A percentile compares a stretch with the other conserved stretches of the same genome.
Evolutionary conservation across 805 yeast species (phyloP).

Genomic region (Barnettozyma californica): DNA sequence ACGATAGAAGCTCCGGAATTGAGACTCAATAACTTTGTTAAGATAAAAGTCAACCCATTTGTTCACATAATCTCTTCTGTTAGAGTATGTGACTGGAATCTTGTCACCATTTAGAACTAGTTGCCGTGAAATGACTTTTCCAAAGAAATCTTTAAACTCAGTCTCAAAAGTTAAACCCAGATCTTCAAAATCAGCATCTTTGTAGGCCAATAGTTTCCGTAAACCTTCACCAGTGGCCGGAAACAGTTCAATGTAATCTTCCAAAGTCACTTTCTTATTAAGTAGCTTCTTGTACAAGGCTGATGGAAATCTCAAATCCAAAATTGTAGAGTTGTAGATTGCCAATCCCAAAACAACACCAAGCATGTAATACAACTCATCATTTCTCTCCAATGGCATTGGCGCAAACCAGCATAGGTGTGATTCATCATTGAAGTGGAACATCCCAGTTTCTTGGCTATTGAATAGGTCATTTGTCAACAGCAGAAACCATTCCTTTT

Average conservation of each 20-base stretch:
- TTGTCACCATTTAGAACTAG: constrained; percentile 55
- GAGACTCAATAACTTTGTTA: constrained; percentile 45
- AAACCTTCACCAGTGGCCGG: constrained; percentile 62
- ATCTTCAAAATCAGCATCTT: constrained; percentile 39
- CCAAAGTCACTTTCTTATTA: constrained; percentile 45
- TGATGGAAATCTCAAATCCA: constrained; percentile 73
- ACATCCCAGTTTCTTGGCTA: constrained; percentile 56
- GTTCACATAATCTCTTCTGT: constrained; percentile 56
- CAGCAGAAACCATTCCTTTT: constrained; percentile 88
- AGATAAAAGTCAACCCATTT: constrained; percentile 58
- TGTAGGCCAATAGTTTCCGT: constrained; percentile 39
- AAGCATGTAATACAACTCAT: constrained; percentile 63
- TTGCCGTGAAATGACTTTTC: constrained; percentile 38
- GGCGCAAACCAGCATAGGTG: constrained; percentile 71
- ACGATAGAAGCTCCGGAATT: constrained; percentile 50
- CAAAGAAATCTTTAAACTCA: constrained; percentile 43
- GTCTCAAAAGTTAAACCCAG: constrained; percentile 62
- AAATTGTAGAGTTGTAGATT: constrained; percentile 80
- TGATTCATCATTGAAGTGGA: constrained; percentile 63
- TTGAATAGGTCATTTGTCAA: constrained; percentile 66
- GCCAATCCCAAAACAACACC: constrained; percentile 91
- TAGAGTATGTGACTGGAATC: constrained; percentile 50
- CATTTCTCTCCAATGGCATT: constrained; percentile 34
- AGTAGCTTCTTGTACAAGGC: constrained; percentile 73
- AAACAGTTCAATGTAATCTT: constrained; percentile 62